Conservation (phyloP, 768 basidiomycete species). For the Pleurotus pulmonarius region DNA sequence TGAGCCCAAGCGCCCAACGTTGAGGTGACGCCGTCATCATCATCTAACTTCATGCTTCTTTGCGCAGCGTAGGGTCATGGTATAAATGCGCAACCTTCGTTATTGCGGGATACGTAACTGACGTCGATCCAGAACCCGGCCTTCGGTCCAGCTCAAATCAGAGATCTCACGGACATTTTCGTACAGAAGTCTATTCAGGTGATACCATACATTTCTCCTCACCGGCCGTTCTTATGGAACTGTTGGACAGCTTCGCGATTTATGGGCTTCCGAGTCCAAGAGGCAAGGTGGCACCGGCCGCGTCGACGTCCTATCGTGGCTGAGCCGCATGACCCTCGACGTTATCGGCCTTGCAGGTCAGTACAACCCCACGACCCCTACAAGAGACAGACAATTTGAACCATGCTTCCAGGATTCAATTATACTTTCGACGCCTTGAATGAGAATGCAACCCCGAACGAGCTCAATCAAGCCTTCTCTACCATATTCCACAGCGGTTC, state of each 20-base stretch:
- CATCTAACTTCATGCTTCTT: background rate
- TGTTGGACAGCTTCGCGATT: conserved; percentile 26
- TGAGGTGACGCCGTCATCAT: background rate
- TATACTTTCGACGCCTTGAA: conserved; percentile 30
- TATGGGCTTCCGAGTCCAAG: conserved; percentile 24
- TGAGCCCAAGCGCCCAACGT: background rate
- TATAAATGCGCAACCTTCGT: background rate
- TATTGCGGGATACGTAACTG: background rate
- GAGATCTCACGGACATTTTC: conserved; percentile 33
- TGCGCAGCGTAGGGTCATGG: conserved; percentile 4
- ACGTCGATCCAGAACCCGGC: conserved; percentile 1
- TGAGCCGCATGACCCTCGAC: conserved; percentile 60
- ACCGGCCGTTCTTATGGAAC: too few relatives aligned
- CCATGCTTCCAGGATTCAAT: conserved; percentile 18
- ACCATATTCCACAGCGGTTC: conserved; percentile 43
- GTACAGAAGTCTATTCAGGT: conserved; percentile 37
- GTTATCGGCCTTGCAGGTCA: conserved; percentile 58
- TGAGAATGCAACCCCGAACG: conserved; percentile 31
- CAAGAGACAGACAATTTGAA: background rate
- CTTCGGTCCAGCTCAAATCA: conserved; percentile 1
- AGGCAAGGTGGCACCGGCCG: conserved; percentile 12
- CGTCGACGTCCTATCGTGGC: conserved; percentile 48
- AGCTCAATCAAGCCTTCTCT: conserved; percentile 51
- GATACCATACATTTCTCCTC: conserved; percentile 18
- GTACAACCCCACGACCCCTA: background rate